Evolutionary conservation across 1,284 basidiomycete genomes (phyloP), one percentile per base, ranked within the genome.

Genomic region (Leccinum subrobustum): DNA sequence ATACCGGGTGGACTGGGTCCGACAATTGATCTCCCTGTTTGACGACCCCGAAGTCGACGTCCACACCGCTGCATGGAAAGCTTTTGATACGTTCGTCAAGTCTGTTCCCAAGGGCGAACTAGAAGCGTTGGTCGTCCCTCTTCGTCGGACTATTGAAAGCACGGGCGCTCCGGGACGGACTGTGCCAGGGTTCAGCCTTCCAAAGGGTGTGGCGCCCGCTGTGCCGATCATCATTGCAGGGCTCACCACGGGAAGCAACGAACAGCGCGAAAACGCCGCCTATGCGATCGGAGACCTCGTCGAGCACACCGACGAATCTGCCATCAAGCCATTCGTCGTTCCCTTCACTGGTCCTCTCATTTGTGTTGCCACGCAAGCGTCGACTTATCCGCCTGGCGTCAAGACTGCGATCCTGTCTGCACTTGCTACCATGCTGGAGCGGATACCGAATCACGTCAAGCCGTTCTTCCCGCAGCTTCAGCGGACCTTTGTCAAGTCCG

Each of bases 381-480:
- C 29, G 11, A 29, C 29, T n/a, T 52, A 52, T 52, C 51, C 51
- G 5, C 51, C 25, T 18, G 51, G 51, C 51, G n/a, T 52, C 51
- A 52, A 52, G 51, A 52, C 27, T 14, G 51, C 51, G 9, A 52
- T 52, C 9, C 16, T 52, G 9, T 52, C 51, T 18, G 51, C 27
- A 5, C 27, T 52, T 3, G 86, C 87, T 0, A 86, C 88, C 8
- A 91, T 97, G 83, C 81, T 97, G 35, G 85, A 89, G 67, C 83
- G 85, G 56, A 92, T 98, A 20, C 95, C 96, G 0, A 80, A 83
- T 20, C 92, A 97, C 66, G 94, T 98, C 65, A 95, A 95, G 73
- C 96, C 96, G 1, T 99, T 99, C 88, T 98, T 98, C 83, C 97
- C 96, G 2, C 96, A 99, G 74, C 80, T 99, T 37, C 96, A 98